Evolutionary conservation across 176 grass and related monocot genomes (phyloP).

Genomic region (Carex cristatella): DNA sequence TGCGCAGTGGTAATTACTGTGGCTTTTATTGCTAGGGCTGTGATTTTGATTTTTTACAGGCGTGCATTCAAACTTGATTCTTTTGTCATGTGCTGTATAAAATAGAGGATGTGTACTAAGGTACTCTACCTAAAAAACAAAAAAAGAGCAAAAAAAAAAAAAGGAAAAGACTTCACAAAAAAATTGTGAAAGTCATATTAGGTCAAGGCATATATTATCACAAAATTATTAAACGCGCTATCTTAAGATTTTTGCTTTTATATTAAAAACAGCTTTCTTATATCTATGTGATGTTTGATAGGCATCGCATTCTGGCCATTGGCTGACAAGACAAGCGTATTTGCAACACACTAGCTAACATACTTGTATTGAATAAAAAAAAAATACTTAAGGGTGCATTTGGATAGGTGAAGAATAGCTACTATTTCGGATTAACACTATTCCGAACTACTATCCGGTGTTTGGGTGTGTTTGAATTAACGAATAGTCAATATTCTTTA

Average conservation of each 20-base stretch:
- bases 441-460: no score
- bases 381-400: no score
- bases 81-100: neutral
- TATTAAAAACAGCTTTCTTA: no score
- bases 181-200: neutral
- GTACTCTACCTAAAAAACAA: neutral
- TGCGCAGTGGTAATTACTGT: neutral
- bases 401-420: no score
- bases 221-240: neutral
- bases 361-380: no score
- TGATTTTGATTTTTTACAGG: constrained; percentile 12
- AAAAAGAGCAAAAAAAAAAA: neutral
- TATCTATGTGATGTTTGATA: neutral
- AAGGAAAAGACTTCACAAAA: neutral
- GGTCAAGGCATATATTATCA: neutral
- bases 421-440: no score
- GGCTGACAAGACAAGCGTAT: no score
- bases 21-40: constrained; percentile 15
- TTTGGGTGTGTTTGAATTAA: no score
- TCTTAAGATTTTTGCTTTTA: neutral
- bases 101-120: neutral
- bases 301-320: neutral
- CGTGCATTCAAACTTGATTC: constrained; percentile 7
- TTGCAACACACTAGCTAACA: no score
- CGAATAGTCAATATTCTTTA: no score